Evolutionary conservation across 2,329 filamentous ascomycete genomes (phyloP), one percentile per base, ranked within the genome.

Genomic region (Coniochaeta sp.): DNA sequence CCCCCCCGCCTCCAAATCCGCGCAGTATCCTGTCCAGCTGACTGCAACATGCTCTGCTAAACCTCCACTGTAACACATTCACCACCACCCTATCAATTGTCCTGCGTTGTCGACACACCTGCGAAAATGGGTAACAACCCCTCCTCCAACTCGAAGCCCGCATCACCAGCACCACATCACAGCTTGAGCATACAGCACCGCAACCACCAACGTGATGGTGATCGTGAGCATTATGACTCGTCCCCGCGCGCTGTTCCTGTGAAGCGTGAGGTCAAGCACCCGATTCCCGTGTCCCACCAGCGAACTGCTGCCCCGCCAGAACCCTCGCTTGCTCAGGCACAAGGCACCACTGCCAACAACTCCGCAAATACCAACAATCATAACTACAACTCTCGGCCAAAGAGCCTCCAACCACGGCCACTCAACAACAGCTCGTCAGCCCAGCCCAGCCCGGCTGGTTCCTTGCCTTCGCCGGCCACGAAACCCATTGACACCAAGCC

Each of bases 291-390:
- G 64, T 81, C 84, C 65, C 76, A 78, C 63, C 81, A 83, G 65
- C 79, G 82, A 64, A 81, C 79, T 62, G 80, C 80, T 66, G 84
- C 81, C 60, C 83, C 84, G 57, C 85, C 85, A 62, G 85, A 87
- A 73, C 79, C 81, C 59, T 86, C 85, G 58, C 79, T 84, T 63
- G 80, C 84, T 64, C 83, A 85, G 71, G 84, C 84, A 58, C 79
- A 82, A 61, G 83, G 82, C 66, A 83, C 81, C 61, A 76, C 76
- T 63, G 74, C 76, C 68, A 74, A 73, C 57, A 77, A 76, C 54
- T 34, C 54, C 19, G 54, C 28, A 7, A 36, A 24, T 28, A 36
- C n/a, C 28, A 57, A 57, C 54, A 57, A 22, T 24, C 11, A 57
- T 8, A 57, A 22, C 22, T 22, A 34, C 54, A 24, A 34, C 31